phyloP scores from a whole-genome alignment of 768 basidiomycete species.

The Strobilomyces echinocephalus region DNA sequence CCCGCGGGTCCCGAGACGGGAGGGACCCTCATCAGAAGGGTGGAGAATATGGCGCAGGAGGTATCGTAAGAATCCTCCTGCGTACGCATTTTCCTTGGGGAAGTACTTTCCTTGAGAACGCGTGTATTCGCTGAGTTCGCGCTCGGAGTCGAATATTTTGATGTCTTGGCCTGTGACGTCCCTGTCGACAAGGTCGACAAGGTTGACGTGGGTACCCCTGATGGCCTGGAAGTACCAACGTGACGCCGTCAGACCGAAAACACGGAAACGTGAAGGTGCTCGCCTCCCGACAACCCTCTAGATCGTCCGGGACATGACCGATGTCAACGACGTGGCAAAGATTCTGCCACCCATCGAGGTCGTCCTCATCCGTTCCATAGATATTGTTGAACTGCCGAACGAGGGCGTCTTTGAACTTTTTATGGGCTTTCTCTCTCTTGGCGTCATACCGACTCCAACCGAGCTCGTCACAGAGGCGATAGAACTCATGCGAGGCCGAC shows the following conservation, averaged over 20 bases:
- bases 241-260: background rate
- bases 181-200: constrained; percentile 17
- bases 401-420: constrained; percentile 8
- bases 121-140: constrained; percentile 10
- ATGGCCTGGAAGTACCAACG: too few species aligned
- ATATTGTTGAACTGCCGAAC: constrained; percentile 14
- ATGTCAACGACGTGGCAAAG: constrained; percentile 6
- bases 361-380: constrained; percentile 7
- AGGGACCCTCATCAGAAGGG: background rate
- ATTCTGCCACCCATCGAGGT: constrained; percentile 8
- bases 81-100: constrained; percentile 10
- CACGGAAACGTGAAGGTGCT: background rate
- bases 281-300: constrained; percentile 9
- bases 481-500: constrained; percentile 14
- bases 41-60: constrained; percentile 14
- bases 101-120: constrained; percentile 6
- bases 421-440: background rate
- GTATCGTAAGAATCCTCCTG: constrained; percentile 13
- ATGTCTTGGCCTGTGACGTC: constrained; percentile 1
- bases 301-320: constrained; percentile 2
- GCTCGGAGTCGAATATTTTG: constrained; percentile 4
- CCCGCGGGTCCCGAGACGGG: background rate
- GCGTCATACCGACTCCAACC: constrained; percentile 1
- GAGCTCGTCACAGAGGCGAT: constrained; percentile 12
- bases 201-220: background rate